A percentile compares a stretch with the other conserved stretches of the same genome.
These are phyloP conservation scores for Lobulomyces angularis DNA, from an alignment of 192 early-diverging fungal species.

Conservation along the genomic window DNA sequence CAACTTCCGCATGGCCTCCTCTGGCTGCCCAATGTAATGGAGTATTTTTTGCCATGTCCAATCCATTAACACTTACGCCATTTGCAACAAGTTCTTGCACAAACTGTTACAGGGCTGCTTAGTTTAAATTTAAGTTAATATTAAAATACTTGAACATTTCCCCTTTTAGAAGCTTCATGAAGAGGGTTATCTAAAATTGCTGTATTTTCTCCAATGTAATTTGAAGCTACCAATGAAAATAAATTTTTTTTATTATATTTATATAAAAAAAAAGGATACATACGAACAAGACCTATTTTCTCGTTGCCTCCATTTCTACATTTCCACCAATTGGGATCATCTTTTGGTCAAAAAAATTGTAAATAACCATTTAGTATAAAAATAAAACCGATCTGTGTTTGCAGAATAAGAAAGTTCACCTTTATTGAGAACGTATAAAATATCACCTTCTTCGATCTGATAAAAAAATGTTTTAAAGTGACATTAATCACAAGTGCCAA, in stretches of 20 bases:
- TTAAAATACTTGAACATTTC: too few species aligned
- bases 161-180: slow-evolving; percentile 21
- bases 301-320: slow-evolving; percentile 31
- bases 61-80: background rate
- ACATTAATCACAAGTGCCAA: background rate
- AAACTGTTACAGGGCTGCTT: too few species aligned
- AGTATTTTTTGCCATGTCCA: slow-evolving; percentile 41
- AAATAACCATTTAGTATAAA: background rate
- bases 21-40: slow-evolving; percentile 41
- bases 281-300: slow-evolving; percentile 17
- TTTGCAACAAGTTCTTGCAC: too few species aligned
- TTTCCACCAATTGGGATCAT: slow-evolving; percentile 39
- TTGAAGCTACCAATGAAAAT: background rate
- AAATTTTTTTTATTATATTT: background rate
- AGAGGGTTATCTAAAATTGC: slow-evolving; percentile 38
- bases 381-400: background rate
- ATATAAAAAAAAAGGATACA: background rate
- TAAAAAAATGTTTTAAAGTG: slow-evolving; percentile 8
- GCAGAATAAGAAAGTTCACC: background rate
- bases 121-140: too few species aligned
- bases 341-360: slow-evolving; percentile 31
- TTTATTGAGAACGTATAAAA: background rate
- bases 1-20: slow-evolving; percentile 29
- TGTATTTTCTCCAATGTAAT: slow-evolving; percentile 33
- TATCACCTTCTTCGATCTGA: background rate